Base-by-base conservation (phyloP, 1,284 basidiomycete species). In the Microbotryomycetes sp. region DNA sequence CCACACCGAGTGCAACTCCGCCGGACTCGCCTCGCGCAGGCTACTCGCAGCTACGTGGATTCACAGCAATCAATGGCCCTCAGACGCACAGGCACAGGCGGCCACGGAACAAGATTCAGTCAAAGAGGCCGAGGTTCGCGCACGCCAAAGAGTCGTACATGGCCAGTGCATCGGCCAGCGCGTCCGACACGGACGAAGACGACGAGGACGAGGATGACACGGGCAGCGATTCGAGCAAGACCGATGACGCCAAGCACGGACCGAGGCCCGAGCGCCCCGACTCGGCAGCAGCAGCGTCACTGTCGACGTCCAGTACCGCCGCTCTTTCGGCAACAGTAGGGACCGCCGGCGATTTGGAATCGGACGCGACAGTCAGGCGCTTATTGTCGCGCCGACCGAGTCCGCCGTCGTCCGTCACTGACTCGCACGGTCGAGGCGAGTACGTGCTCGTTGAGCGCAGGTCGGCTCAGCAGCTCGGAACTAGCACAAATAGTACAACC, bases 381-480 rank as follows among this genome's bases (percentile, higher is more conserved):
- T n/a, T n/a, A n/a, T n/a, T n/a, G n/a, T 11, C 35, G 35, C 9
- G 35, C 11, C 35, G 35, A 11, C 35, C 35, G 18, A 41, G 35
- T 41, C 35, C 35, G 18, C 9, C 35, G 35, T 41, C 35, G 35
- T 41, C 35, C 35, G 35, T 41, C 11, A 41, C 35, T 11, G 50
- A 52, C 24, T 18, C 1, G 16, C 24, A 29, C 24, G 65, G 66
- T 1, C n/a, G 64, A 23, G 64, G 61, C 28, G 66, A 59, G 15
- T 64, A 68, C 28, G 59, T 66, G 23, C 57, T 68, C 30, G 57
- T 68, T 28, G 52, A 63, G 50, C 57, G 62, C 21, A 60, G 58
- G n/a, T 18, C 35, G 35, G 11, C 18, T 18, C 11, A 11, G 11
- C 9, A 41, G 11, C 9, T 41, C 11, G 18, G 18, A 11, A 18